Evolutionary conservation across 192 early-diverging fungal species (phyloP), one percentile per base, ranked within the genome.

Genomic region (Gorgonomyces haynaldii): DNA sequence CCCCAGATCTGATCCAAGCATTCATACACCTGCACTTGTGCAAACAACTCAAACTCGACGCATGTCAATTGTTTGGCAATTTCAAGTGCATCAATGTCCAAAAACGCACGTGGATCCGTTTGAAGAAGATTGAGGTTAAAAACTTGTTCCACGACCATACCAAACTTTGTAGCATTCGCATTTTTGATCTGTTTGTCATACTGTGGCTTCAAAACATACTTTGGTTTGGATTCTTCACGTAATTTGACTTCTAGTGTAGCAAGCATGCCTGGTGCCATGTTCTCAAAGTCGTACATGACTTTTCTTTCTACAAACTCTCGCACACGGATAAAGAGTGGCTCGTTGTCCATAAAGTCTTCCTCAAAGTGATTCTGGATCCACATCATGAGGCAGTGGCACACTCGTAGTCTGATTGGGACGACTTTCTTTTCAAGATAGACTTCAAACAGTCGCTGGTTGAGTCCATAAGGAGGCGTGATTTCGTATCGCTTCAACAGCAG

Each of bases 1-100:
- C 65, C 67, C 73, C 75, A 78, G 29, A 78, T 78, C 50, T 73
- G 69, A 57, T 74, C 75, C 20, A 64, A 19, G 37, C 68, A 77
- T 50, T 78, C 75, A 26, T 61, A 58, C 3, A 67, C 49, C 46
- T 60, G 60, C 17, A 78, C 62, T 5, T 45, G 16, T 25, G 35
- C 17, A 42, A 67, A 78, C 42, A 66, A 53, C 27, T 65, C 55
- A 32, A 56, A 65, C 16, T 78, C 75, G 3, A 68, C 41, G 7
- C 71, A 45, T 8, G 75, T 72, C 16, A 78, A 36, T 28, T 78
- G 75, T 15, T 61, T 54, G 2, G 74, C 74, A 55, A 78, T 61
- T 40, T 78, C 74, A 1, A 67, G 28, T 2, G 73, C 65, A 53
- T 76, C 73, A 10, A 75, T 38, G 3, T 75, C 72, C n/a, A 64